Base-by-base conservation (phyloP, 208 protist species). In the Acanthamoeba triangularis region DNA sequence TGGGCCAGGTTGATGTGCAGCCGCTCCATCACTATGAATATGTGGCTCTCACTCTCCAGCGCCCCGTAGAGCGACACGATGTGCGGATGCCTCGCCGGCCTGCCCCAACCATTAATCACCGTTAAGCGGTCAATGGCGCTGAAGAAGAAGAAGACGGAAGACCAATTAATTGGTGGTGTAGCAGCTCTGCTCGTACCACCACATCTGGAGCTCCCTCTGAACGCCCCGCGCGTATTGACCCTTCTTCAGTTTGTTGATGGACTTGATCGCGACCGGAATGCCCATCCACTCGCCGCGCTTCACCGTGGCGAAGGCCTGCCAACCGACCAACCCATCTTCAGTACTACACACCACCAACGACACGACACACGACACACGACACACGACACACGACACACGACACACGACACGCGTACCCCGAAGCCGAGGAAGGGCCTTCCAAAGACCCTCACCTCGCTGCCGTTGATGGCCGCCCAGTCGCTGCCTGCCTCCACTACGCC, bases 231-330 rank as follows among this genome's bases (percentile, higher is more conserved):
- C 88, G 59, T 93, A 93, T n/a, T 93, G 88, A 49, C 67, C 67
- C 37, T 93, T 93, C 88, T 93, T 93, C 33, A 93, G 88, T 33
- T 93, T 93, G 67, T 93, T 93, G 88, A 93, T 93, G 59, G 88
- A 72, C 49, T 93, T 93, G 88, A 93, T 47, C n/a, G 88, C 88
- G 16, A 93, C 61, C 5, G 88, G 88, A 20, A 93, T 44, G 20
- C 88, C 88, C 37, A 78, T 76, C 88, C 88, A 93, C 61, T 93
- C 63, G 30, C 63, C 88, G 10, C 88, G 88, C 88, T 76, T 93
- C 25, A 93, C 88, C 1, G 35, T n/a, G 67, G 59, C 88, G 16
- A 93, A 93, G 20, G 88, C 88, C 74, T 84, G 74, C 41, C 54
- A 61, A 61, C 54, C 54, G 67, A 33, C 33, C 16, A 16, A 54